Conservation (phyloP, 805 yeast genomes). For the Pichia paraexigua region DNA sequence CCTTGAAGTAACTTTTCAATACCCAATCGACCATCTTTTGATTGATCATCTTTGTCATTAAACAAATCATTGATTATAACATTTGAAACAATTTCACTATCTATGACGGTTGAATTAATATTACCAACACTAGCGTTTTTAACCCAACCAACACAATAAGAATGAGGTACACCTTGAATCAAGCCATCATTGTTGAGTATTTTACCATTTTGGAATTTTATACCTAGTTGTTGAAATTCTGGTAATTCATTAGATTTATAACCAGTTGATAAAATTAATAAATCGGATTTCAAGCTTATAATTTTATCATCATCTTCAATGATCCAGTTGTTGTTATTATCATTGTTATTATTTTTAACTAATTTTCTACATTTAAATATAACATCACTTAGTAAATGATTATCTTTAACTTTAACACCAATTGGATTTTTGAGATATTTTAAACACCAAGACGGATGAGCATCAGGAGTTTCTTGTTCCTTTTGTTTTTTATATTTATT, state of each 20-base stretch:
- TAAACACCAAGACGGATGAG: slow-evolving; percentile 68
- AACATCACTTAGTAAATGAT: slow-evolving; percentile 36
- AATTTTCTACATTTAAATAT: slow-evolving; percentile 43
- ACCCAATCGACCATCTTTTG: slow-evolving; percentile 23
- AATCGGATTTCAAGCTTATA: slow-evolving; percentile 39
- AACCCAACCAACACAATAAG: slow-evolving; percentile 89
- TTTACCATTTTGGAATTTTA: slow-evolving; percentile 42
- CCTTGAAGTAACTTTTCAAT: slow-evolving; percentile 17
- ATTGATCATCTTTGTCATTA: slow-evolving; percentile 9
- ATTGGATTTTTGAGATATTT: slow-evolving; percentile 64
- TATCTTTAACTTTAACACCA: slow-evolving; percentile 34
- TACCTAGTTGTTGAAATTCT: slow-evolving; percentile 45
- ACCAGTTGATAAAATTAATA: slow-evolving; percentile 77
- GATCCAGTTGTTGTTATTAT: slow-evolving; percentile 27
- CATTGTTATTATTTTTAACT: slow-evolving; percentile 12
- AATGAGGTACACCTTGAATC: slow-evolving; percentile 33
- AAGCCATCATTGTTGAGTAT: slow-evolving; percentile 40
- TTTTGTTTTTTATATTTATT: slow-evolving; percentile 42
- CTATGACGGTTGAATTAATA: slow-evolving; percentile 84
- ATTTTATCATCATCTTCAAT: slow-evolving; percentile 19
- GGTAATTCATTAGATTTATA: slow-evolving; percentile 59
- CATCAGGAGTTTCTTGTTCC: too few relatives aligned
- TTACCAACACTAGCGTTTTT: slow-evolving; percentile 82
- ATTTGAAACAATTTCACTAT: slow-evolving; percentile 69
- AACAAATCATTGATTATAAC: slow-evolving; percentile 45